These are phyloP conservation scores for Podaxis carcinomalis DNA, from an alignment of 768 basidiomycete genomes.

Conservation along the genomic window DNA sequence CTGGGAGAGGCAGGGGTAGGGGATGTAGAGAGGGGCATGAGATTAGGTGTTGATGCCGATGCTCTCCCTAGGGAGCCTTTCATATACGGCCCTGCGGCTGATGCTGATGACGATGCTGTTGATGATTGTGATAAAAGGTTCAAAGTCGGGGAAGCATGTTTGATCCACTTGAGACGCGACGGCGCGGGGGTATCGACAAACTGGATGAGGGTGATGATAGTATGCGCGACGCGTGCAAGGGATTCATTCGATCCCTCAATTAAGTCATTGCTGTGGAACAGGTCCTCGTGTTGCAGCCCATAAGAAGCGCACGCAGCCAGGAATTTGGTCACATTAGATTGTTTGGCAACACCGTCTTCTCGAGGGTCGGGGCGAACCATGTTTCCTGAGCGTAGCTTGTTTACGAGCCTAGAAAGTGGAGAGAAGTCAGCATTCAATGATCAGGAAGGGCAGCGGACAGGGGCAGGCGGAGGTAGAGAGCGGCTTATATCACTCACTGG, in stretches of 20 bases:
- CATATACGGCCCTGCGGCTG: slow-evolving; percentile 28
- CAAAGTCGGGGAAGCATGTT: slow-evolving; percentile 10
- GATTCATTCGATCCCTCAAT: slow-evolving; percentile 55
- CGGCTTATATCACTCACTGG: slow-evolving; percentile 57
- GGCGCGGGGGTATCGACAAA: slow-evolving; percentile 52
- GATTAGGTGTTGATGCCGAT: slow-evolving; percentile 61
- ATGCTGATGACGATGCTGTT: slow-evolving; percentile 3
- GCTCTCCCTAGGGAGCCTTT: slow-evolving; percentile 37
- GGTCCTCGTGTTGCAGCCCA: slow-evolving; percentile 56
- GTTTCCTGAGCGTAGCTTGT: slow-evolving; percentile 63
- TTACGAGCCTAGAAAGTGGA: slow-evolving; percentile 56
- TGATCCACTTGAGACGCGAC: slow-evolving; percentile 37
- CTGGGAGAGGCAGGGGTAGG: slow-evolving; percentile 31
- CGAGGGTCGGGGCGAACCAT: slow-evolving; percentile 61
- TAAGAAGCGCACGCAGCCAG: slow-evolving; percentile 69
- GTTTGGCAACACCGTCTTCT: slow-evolving; percentile 62
- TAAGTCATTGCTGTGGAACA: slow-evolving; percentile 68
- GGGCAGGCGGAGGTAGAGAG: slow-evolving; percentile 5
- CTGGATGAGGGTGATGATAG: slow-evolving; percentile 66
- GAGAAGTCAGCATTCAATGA: slow-evolving; percentile 8
- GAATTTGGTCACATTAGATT: slow-evolving; percentile 74
- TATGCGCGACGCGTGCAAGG: slow-evolving; percentile 67
- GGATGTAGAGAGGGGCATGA: slow-evolving; percentile 36
- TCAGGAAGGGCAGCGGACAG: background rate
- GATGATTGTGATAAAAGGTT: background rate